These are phyloP conservation scores for Blastobotrys chiropterorum DNA, from an alignment of 805 yeast species.

Conservation along the genomic window DNA sequence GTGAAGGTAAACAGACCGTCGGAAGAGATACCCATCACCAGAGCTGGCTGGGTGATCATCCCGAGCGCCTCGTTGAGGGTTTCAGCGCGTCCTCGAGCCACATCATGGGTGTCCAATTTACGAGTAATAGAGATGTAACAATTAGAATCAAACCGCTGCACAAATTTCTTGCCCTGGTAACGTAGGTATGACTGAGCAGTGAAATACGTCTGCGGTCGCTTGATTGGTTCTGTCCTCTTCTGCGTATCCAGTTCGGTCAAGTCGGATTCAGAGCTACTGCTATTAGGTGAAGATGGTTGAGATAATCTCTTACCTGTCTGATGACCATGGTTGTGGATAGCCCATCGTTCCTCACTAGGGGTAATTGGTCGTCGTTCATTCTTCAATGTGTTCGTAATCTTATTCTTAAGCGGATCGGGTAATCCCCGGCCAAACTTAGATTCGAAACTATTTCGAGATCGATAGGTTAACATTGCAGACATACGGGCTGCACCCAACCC, in stretches of 20 bases:
- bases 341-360: slow-evolving; percentile 68
- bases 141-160: slow-evolving; percentile 88
- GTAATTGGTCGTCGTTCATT: slow-evolving; percentile 30
- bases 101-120: slow-evolving; percentile 91
- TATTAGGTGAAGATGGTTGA: not conserved
- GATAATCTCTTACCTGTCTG: slow-evolving; percentile 26
- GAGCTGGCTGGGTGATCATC: slow-evolving; percentile 63
- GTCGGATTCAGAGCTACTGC: not conserved
- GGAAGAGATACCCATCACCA: slow-evolving; percentile 82
- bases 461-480: slow-evolving; percentile 89
- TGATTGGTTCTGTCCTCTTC: not conserved
- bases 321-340: slow-evolving; percentile 84
- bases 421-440: slow-evolving; percentile 80
- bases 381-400: slow-evolving; percentile 26
- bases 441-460: slow-evolving; percentile 90
- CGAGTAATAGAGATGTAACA: slow-evolving; percentile 92
- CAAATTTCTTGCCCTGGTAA: slow-evolving; percentile 90
- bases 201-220: slow-evolving; percentile 53
- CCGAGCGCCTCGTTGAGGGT: slow-evolving; percentile 46
- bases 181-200: slow-evolving; percentile 94
- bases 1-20: slow-evolving; percentile 90
- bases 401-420: slow-evolving; percentile 44
- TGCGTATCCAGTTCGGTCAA: not conserved
- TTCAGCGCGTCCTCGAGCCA: slow-evolving; percentile 68
- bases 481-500: slow-evolving; percentile 96